These are phyloP conservation scores for Aschersonia sp. DNA, from an alignment of 2,329 filamentous ascomycete genomes.

Conservation along the genomic window DNA sequence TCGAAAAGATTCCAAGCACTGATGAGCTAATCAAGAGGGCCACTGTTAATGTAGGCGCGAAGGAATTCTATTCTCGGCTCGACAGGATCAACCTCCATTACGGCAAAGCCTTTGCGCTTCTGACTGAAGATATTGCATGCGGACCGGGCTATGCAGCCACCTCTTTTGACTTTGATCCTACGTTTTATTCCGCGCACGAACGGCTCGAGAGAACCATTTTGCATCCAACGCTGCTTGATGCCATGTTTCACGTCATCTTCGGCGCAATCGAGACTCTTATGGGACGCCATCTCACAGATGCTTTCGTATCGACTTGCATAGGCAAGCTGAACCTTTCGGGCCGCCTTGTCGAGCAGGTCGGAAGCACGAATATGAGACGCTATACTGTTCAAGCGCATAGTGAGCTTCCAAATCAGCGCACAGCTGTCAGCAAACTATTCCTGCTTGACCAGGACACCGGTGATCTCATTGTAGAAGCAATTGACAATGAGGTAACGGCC, in stretches of 20 bases:
- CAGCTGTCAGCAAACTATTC: no score
- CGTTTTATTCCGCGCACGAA: background rate
- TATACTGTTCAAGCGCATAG: no score
- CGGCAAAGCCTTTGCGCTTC: no score
- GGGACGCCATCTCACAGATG: constrained; percentile 8
- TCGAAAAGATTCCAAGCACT: background rate
- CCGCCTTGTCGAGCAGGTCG: background rate
- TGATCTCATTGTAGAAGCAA: background rate
- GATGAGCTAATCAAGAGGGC: no score
- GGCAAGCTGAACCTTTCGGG: background rate
- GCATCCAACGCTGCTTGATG: constrained; percentile 11
- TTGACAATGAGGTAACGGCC: background rate
- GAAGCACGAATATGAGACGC: no score
- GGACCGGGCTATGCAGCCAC: background rate
- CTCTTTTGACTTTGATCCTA: background rate
- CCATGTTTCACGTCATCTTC: constrained; percentile 13
- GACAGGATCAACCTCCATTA: no score
- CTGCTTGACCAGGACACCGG: no score
- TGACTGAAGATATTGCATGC: background rate
- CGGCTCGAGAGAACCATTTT: constrained; percentile 10
- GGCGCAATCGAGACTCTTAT: constrained; percentile 10
- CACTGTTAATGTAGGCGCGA: no score
- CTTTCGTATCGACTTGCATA: background rate
- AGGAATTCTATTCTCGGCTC: no score
- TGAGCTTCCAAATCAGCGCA: no score